Percentiles rank a stretch among this genome's conserved stretches.
phyloP scores from a whole-genome alignment of 495 filamentous ascomycete species.

The Penicillium cosmopolitanum region DNA sequence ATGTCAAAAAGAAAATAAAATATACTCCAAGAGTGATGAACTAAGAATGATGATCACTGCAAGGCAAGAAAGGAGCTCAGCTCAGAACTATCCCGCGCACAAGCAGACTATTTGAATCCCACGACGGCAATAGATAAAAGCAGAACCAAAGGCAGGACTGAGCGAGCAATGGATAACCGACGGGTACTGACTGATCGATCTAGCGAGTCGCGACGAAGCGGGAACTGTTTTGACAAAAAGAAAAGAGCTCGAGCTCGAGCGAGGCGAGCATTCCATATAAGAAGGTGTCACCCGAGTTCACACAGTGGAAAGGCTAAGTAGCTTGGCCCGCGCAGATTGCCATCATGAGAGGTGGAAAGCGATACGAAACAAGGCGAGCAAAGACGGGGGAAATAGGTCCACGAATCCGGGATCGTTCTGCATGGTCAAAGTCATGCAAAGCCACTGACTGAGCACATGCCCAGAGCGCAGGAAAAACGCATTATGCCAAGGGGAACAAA shows the following conservation, averaged over 20 bases:
- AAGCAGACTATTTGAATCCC: background rate
- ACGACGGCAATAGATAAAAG: background rate
- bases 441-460: constrained; percentile 6
- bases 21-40: background rate
- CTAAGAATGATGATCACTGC: background rate
- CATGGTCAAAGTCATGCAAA: background rate
- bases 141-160: no score
- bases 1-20: constrained; percentile 11
- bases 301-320: no score
- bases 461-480: background rate
- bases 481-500: background rate
- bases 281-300: constrained; percentile 3
- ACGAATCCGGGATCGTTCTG: constrained; percentile 23
- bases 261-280: background rate
- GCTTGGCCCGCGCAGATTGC: no score
- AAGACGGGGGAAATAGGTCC: constrained; percentile 18
- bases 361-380: constrained; percentile 16
- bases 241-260: background rate
- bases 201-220: background rate
- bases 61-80: background rate
- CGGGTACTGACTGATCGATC: background rate
- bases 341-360: background rate
- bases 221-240: background rate
- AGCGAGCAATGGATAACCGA: background rate
- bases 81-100: no score